phyloP scores from a whole-genome alignment of 2,329 filamentous ascomycete species.

The Aaosphaeria pasadenensis region DNA sequence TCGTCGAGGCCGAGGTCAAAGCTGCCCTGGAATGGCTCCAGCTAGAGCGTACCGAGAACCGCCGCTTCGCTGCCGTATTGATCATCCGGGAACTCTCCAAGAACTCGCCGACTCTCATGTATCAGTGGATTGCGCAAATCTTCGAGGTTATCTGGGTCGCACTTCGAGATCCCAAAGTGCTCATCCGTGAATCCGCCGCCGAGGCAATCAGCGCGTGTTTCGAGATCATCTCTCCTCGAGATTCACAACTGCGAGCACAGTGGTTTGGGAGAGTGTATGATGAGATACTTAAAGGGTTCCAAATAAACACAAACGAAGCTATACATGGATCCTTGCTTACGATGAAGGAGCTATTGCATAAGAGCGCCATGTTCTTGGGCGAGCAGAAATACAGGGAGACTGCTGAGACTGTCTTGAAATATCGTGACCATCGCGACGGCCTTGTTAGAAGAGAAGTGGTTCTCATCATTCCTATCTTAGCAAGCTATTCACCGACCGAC shows the following conservation, averaged over 20 bases:
- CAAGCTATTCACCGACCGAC: conserved; percentile 86
- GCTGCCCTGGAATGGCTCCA: conserved; percentile 96
- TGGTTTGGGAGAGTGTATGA: conserved; percentile 92
- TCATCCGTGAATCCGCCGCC: conserved; percentile 88
- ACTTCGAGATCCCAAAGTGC: conserved; percentile 80
- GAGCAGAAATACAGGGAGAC: conserved; percentile 80
- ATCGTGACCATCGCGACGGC: conserved; percentile 87
- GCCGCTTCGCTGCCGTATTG: conserved; percentile 88
- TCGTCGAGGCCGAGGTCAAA: conserved; percentile 96
- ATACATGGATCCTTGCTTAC: conserved; percentile 93
- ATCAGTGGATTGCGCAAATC: conserved; percentile 90
- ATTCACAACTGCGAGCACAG: conserved; percentile 78
- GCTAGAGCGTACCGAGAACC: conserved; percentile 88
- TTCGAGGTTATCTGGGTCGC: conserved; percentile 97
- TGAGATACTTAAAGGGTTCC: conserved; percentile 76
- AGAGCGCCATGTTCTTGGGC: conserved; percentile 99
- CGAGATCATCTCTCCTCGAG: conserved; percentile 90
- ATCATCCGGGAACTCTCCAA: conserved; percentile 86
- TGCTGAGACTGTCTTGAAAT: conserved; percentile 87
- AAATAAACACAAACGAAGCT: conserved; percentile 74
- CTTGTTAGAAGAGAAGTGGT: conserved; percentile 89
- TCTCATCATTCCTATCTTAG: conserved; percentile 84
- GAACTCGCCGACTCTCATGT: conserved; percentile 93
- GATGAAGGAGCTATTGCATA: conserved; percentile 86
- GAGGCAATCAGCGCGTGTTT: conserved; percentile 95